Evolutionary conservation across 78 protist species (phyloP), one percentile per base, ranked within the genome.

Genomic region (Creolimax fragrantissima): DNA sequence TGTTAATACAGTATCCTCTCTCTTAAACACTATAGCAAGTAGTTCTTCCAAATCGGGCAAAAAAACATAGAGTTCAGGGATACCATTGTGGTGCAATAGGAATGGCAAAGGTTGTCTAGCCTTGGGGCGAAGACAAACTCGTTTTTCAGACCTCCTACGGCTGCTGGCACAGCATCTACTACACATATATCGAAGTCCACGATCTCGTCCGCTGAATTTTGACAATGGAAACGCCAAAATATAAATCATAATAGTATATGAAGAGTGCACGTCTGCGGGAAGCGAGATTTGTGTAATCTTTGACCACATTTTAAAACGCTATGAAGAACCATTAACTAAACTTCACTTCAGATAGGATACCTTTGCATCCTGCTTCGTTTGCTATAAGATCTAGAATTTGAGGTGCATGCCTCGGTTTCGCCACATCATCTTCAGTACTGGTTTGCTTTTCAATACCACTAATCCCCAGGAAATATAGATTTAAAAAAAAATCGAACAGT

Each of bases 91-190:
- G 96, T 43, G 66, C 95, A 90, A 92, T 90, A 97, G 35, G 97
- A 96, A 89, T 90, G 85, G 35, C 81, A 36, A 3, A 96, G 95
- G 89, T 98, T 98, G 93, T 98, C 99, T 44, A 97, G 81, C n/a
- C 99, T 94, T n/a, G 98, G 95, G 4, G 98, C 4, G 45, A 91
- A 90, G 86, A 98, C 35, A 67, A 95, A 98, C 93, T 97, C 99
- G 42, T 92, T 45, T 42, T 67, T 41, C 4, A 88, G 89, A 39
- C 99, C 99, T 32, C 97, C 97, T 24, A 96, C 11, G 44, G 11
- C 37, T 0, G 96, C 96, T 6, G 95, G 95, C 91, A 96, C 98
- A 5, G 98, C 93, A 89, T 97, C 98, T 43, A 36, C 88, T 35
- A 97, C 90, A 37, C 93, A 84, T 7, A 98, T 88, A 32, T 98